Evolutionary conservation across 306 rosid species (phyloP), one percentile per base, ranked within the genome.

Genomic region (Geum urbanum): DNA sequence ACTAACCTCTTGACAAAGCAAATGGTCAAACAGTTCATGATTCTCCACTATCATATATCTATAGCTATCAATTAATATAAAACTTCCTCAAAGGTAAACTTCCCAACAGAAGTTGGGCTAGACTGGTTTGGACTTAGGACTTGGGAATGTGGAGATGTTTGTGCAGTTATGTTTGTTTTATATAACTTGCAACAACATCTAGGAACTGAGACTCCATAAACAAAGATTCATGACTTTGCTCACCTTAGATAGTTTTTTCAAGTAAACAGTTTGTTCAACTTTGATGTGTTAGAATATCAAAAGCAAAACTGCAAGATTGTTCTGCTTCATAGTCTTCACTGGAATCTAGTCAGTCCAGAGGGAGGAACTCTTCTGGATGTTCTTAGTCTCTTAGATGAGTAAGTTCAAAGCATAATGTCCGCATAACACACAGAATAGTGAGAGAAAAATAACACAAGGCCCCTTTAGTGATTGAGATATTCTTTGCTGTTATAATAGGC

Each of bases 11-110:
- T 22, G 54, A 24, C 70, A 46, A n/a, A 46, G 14, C 53, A 65
- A 65, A 13, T 14, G 49, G 72, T 19, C 63, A 68, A 53, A 69
- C 51, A 39, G 63, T 69, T 69, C 13, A 51, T 20, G 32, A 13
- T 68, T 20, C 62, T 52, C 62, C 62, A 52, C 62, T 68, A 39
- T 12, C 27, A 69, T 18, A 37, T 69, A 39, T 20, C 39, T 4
- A 15, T 44, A 35, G 64, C 63, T 69, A 16, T 50, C 24, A 35
- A 16, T 50, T 15, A 35, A 40, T 19, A 40, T 24, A 39, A 69
- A 52, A 19, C 10, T 52, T 57, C 4, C 48, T 51, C 20, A 9
- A 35, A 27, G 58, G 39, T 37, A 15, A 66, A 15, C 8, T 50
- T 35, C 22, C 27, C 12, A 49, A 50, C 5, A 51, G 61, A 37